Base-by-base conservation (phyloP, 805 yeast genomes). In the Ogataea glucozyma region DNA sequence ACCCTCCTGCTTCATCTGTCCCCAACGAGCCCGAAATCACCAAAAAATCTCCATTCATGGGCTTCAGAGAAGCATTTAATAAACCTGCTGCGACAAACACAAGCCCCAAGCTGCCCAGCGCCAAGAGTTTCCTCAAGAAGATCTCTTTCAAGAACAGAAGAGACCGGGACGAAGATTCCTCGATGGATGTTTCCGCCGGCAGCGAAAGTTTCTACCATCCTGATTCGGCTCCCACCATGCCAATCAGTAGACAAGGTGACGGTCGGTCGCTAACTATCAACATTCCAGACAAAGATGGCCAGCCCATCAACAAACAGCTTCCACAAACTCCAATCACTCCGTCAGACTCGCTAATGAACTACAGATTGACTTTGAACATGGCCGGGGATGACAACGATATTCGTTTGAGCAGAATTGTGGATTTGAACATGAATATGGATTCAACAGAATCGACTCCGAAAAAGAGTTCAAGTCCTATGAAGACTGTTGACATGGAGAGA, bases 271-370 rank as follows among this genome's bases (percentile, higher is more conserved):
- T 52, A 38, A 44, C 52, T 3, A 46, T 49, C 18, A 30, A 46
- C 12, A 21, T 49, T 26, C 52, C 52, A 6, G 20, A 38, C 3
- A 18, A 26, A n/a, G 43, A 43, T 7, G 26, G 37, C 4, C 17
- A 19, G 7, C 12, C 37, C 19, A 43, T 18, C 29, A 44, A 45
- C 27, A 52, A 47, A 27, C 46, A 51, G 19, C 38, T 53, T 7
- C 58, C 58, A 12, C 44, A 46, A 17, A 55, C 61, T 2, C 61
- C 61, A 3, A 20, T 43, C 12, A 48, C 51, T 4, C 54, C 56
- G n/a, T 50, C 58, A 10, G 61, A 58, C 19, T 45, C 56, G 20
- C 38, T 58, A 31, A 46, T 53, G 53, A 58, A 58, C 29, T 58
- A 58, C 41, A 46, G 63, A 35, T 29, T 58, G 31, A 54, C 62